Base-by-base conservation (phyloP, 805 yeast genomes). In the Wickerhamomyces canadensis region DNA sequence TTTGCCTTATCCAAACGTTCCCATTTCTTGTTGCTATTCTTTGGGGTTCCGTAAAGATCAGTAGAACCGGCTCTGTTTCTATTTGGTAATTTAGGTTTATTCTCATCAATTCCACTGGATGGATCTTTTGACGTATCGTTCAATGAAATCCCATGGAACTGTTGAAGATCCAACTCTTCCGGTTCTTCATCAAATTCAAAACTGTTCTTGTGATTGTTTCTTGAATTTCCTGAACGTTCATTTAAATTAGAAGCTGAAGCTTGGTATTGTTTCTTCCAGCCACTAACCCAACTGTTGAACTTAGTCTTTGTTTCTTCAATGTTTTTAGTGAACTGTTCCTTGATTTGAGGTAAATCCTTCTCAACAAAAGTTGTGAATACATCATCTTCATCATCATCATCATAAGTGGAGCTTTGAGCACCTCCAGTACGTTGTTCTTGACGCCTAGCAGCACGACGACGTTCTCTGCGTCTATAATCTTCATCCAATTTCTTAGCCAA, bases 401-500 rank as follows among this genome's bases (percentile, higher is more conserved):
- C 65, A 2, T 25, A 25, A 3, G 16, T 26, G 4, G 13, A 19
- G 13, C n/a, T 16, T 19, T 31, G 16, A 4, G 14, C 22, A 15
- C 34, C 37, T 30, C 40, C 42, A 6, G 29, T 36, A 12, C 41
- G 30, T n/a, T 44, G 50, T 15, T 53, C 57, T 31, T 46, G 42
- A 16, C 47, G 38, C 34, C 63, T 53, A 31, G 54, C 54, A 12
- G 54, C 48, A 12, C 60, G 58, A 40, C 52, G 47, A 41, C 46
- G 36, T 32, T 45, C 47, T 37, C 47, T 42, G 31, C 56, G 48
- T 31, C 65, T 67, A 46, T 70, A 83, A 51, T 82, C 76, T 49
- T 77, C 74, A 42, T 91, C 95, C 53, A 91, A 67, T 51, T 73
- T 69, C 44, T 93, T 76, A 1, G 98, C 98, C 48, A 88, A 67